phyloP scores from a whole-genome alignment of 768 basidiomycete species.

The Suillus brevipes region DNA sequence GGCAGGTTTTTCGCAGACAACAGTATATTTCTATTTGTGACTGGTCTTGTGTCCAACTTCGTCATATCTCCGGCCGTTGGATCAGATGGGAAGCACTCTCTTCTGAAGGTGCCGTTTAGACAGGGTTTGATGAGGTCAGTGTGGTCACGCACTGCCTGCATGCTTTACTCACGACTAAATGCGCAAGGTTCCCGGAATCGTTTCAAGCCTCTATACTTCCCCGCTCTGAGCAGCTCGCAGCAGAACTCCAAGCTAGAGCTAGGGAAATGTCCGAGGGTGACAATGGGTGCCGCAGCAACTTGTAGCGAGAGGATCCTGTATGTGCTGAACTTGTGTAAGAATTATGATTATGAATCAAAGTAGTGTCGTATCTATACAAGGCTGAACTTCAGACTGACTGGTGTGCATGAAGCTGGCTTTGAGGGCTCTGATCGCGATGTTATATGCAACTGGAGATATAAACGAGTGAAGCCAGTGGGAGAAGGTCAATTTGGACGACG shows the following conservation, averaged over 20 bases:
- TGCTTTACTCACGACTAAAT: neutral
- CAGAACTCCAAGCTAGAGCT: neutral
- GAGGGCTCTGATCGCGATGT: neutral
- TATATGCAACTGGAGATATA: too few species aligned
- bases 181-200: neutral
- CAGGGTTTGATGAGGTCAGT: conserved; percentile 5
- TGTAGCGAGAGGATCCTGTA: neutral
- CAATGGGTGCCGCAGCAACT: neutral
- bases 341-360: neutral
- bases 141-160: neutral
- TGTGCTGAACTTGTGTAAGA: neutral
- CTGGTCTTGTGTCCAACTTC: conserved; percentile 3
- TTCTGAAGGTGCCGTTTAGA: neutral
- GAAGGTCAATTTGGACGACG: too few species aligned
- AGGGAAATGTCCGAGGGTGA: neutral
- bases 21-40: conserved; percentile 3
- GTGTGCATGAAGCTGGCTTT: too few species aligned
- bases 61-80: neutral
- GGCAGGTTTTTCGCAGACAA: conserved; percentile 3
- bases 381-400: too few species aligned
- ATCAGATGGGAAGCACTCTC: conserved; percentile 3
- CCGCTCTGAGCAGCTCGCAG: conserved; percentile 1
- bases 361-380: too few species aligned
- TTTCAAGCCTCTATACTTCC: conserved; percentile 3
- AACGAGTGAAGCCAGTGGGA: too few species aligned